These are phyloP conservation scores for Urochloa ruziziensis DNA, from an alignment of 176 grass and related monocot genomes.

Conservation along the genomic window DNA sequence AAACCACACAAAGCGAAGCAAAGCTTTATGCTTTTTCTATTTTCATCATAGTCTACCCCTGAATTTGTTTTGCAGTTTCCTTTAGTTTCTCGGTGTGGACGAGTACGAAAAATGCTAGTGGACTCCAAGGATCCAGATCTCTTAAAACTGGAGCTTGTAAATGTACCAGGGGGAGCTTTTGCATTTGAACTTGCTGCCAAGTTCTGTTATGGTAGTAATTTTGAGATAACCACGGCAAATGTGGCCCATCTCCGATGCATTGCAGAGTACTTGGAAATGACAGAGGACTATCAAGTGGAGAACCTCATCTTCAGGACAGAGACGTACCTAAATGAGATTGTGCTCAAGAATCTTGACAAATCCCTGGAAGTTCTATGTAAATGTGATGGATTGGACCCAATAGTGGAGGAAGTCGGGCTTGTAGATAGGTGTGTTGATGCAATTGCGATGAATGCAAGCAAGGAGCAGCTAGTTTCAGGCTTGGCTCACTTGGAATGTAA, in stretches of 20 bases:
- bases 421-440: conserved; percentile 71
- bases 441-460: conserved; percentile 63
- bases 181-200: conserved; percentile 75
- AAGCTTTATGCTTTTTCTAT: background rate
- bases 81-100: conserved; percentile 58
- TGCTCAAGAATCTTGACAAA: conserved; percentile 56
- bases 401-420: conserved; percentile 57
- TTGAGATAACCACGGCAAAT: conserved; percentile 69
- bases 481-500: conserved; percentile 55
- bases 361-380: conserved; percentile 62
- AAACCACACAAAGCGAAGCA: background rate
- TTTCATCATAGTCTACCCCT: background rate
- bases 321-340: conserved; percentile 57
- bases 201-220: conserved; percentile 78
- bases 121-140: conserved; percentile 39
- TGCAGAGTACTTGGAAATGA: conserved; percentile 87
- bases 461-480: conserved; percentile 52
- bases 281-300: conserved; percentile 62
- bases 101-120: conserved; percentile 51
- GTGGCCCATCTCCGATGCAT: conserved; percentile 68
- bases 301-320: conserved; percentile 74
- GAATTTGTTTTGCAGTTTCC: conserved; percentile 51
- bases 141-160: conserved; percentile 53
- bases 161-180: conserved; percentile 66
- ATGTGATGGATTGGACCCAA: conserved; percentile 58